A percentile compares a stretch with the other conserved stretches of the same genome.
phyloP scores from a whole-genome alignment of 1,284 basidiomycete species.

The Bjerkandera adusta region DNA sequence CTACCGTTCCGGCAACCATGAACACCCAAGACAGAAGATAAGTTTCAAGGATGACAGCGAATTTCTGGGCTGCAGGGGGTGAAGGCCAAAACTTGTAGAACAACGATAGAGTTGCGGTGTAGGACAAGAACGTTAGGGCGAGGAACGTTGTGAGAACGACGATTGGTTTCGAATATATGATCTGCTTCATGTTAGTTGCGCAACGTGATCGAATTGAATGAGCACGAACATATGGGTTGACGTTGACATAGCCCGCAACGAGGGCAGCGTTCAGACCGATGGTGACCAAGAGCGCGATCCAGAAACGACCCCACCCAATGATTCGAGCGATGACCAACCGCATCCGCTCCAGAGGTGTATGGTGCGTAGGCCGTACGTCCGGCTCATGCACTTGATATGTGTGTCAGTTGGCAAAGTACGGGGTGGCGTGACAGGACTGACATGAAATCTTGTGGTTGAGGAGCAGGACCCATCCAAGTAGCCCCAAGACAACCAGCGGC shows the following conservation, averaged over 20 bases:
- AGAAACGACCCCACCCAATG: conserved; percentile 48
- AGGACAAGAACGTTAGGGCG: conserved; percentile 12
- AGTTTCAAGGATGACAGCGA: conserved; percentile 24
- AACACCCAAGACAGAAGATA: conserved; percentile 36
- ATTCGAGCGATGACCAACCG: conserved; percentile 18
- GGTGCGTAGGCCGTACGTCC: background rate
- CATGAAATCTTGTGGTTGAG: conserved; percentile 19
- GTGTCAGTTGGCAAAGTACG: background rate
- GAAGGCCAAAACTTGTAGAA: conserved; percentile 18
- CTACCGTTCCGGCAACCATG: conserved; percentile 30
- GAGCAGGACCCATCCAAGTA: conserved; percentile 34
- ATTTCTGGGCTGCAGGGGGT: conserved; percentile 18
- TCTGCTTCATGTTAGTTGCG: conserved; percentile 6
- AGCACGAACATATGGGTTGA: conserved; percentile 66
- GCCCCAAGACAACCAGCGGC: conserved; percentile 49
- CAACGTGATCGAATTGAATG: background rate
- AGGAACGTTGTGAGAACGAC: conserved; percentile 14
- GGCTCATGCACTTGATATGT: background rate
- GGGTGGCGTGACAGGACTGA: conserved; percentile 12
- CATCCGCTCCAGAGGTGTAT: conserved; percentile 10
- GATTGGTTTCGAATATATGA: conserved; percentile 14
- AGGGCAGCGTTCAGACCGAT: conserved; percentile 46
- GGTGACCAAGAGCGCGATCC: conserved; percentile 49
- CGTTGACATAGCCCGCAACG: conserved; percentile 43
- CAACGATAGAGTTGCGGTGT: conserved; percentile 10